Base-by-base conservation (phyloP, 805 yeast species). In the Saturnispora halmiae region DNA sequence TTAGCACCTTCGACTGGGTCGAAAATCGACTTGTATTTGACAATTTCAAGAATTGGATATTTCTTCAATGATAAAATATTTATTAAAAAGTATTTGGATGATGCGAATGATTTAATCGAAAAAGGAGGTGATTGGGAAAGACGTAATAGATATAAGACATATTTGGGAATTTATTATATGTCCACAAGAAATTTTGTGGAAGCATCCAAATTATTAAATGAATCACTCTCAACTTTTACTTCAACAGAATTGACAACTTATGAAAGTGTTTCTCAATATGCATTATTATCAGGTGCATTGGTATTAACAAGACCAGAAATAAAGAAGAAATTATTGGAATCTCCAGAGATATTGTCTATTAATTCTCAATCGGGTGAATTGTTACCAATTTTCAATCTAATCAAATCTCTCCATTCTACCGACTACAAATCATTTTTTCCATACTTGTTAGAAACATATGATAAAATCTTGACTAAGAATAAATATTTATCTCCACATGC, bases 81-180 rank as follows among this genome's bases (percentile, higher is more conserved):
- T 48, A 80, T 82, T 34, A 73, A 79, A 44, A 76, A 77, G 51
- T 79, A 80, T 54, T 71, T 92, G 49, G 90, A 81, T 41, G 78
- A 78, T 51, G 77, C 81, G 15, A 77, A 82, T 55, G 55, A 66
- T 19, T 71, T 85, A 58, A 86, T 92, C 54, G 97, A 90, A 54
- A 83, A 86, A 55, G 98, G 97, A 42, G 98, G 98, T 47, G 98
- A 92, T 61, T 92, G 98, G 98, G 98, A 92, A 65, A 83, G 98
- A 63, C 79, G 95, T 55, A 92, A 92, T 65, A 69, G 96, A 51
- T 86, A 75, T 69, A 92, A 92, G 67, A 84, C 96, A 5, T 92
- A 92, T 63, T 64, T 74, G 44, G 98, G 98, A 18, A 70, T 92
- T 36, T 84, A 85, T 58, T 66, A 75, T 28, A 65, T 92, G 73